A percentile compares a stretch with the other conserved stretches of the same genome.
Evolutionary conservation across 2,329 filamentous ascomycete genomes (phyloP).

Genomic region (Diaporthe sp.): DNA sequence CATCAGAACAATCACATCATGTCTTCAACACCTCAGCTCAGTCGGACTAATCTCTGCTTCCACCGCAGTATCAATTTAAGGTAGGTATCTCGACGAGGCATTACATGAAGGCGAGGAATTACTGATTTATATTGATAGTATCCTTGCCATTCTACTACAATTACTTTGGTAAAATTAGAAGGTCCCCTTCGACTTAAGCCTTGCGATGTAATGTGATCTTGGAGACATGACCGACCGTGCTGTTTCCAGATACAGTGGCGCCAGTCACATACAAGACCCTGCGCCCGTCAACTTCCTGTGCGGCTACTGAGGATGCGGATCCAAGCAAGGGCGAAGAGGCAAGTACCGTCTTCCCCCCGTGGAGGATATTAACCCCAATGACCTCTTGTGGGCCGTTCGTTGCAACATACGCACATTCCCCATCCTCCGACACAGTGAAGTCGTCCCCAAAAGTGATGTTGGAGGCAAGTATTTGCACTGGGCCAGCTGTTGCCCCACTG

Average conservation of each 20-base stretch:
- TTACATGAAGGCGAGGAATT: neutral
- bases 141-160: neutral
- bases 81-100: too few relatives aligned
- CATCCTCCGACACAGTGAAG: neutral
- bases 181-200: too few relatives aligned
- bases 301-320: neutral
- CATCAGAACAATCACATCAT: neutral
- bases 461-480: neutral
- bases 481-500: neutral
- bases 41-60: neutral
- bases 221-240: constrained; percentile 3
- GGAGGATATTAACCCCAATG: neutral
- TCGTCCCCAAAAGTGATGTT: constrained; percentile 4
- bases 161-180: neutral
- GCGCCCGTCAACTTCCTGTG: neutral
- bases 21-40: neutral
- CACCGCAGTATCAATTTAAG: too few relatives aligned
- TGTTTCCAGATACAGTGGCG: neutral
- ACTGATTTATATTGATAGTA: neutral
- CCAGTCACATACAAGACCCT: constrained; percentile 1
- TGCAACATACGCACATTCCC: neutral
- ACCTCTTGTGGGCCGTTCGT: neutral
- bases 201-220: neutral
- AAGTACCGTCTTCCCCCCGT: neutral
- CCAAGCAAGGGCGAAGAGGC: neutral